Base-by-base conservation (phyloP, 768 basidiomycete genomes). In the Cubamyces sp. region DNA sequence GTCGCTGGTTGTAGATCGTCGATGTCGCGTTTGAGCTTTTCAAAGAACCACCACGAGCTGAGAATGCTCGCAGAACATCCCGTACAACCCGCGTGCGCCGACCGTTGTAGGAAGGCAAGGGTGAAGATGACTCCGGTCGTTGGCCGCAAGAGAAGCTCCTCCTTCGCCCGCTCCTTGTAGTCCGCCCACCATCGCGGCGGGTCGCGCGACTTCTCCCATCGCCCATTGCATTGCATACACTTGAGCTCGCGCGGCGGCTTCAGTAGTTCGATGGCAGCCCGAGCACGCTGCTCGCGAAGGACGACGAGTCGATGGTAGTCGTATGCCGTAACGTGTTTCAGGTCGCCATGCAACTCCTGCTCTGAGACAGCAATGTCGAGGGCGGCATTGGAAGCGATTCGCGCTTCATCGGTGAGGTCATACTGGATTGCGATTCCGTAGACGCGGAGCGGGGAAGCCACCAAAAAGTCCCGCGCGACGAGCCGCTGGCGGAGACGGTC, bases 181-280 rank as follows among this genome's bases (percentile, higher is more conserved):
- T 83, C 82, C 21, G 70, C 69, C 89, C 88, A 91, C 90, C 88
- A 91, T 71, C 80, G 81, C 21, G 90, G 90, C 5, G 79, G 77
- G 5, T 76, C 75, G 60, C 83, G 76, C 52, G 79, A 74, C 1
- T 79, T 76, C 64, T 76, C 77, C 58, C 70, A 73, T 15, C 74
- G 69, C 71, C 84, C 84, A 42, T 87, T 90, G 67, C 88, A 91
- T 62, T 87, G 83, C 75, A 85, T 81, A 73, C 90, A 91, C 71
- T 84, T 84, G 65, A 87, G 68, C 37, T 82, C 78, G 3, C 79
- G 77, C 0, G 82, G 75, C 19, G 76, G 69, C 60, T 77, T 74
- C 8, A 90, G 71, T 42, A 86, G 71, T 14, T 75, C 76, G 30
- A 77, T 73, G 1, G 86, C 85, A 2, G 81, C 80, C 7, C 74